Base-by-base conservation (phyloP, 2,329 filamentous ascomycete genomes). In the Myriosclerotinia duriaeana region DNA sequence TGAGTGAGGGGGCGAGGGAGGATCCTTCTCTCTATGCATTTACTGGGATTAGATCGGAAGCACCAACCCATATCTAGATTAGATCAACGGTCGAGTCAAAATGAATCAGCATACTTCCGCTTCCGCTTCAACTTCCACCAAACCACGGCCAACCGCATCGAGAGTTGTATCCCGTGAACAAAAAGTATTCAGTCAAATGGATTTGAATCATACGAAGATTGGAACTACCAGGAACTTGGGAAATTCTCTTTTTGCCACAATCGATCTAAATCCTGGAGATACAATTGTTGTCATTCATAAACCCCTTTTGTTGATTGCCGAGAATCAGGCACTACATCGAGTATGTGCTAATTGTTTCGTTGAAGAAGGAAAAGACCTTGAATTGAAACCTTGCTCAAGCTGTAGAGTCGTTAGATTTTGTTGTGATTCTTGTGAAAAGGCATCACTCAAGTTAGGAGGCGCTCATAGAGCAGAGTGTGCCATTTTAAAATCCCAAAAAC, bases 361-460 rank as follows among this genome's bases (percentile, higher is more conserved):
- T 6, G 50, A 68, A 14, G 68, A 69, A 53, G 55, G 53, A 15
- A 68, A 67, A 30, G 42, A 44, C n/a, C 34, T 64, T 26, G 42
- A 59, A 12, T n/a, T 74, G 26, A 71, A 72, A 62, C 62, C 65
- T 64, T 89, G 86, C 76, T 81, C 81, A 0, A 81, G 79, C 59
- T 89, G 86, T 77, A 80, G 78, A 38, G 78, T 81, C 1, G 80
- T 80, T 4, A 79, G 78, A 36, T 89, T 89, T 78, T 89, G 86
- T 77, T 78, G 79, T 61, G 66, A 77, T 9, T 70, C 73, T 6
- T 89, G 86, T 76, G 86, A 89, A 76, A 77, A 78, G 34, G 77
- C 79, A 2, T 81, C 84, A 73, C 88, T 86, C 85, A 75, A 75
- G 9, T 73, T 75, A 1, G 78, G 80, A 52, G 55, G 55, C 36